phyloP scores from a whole-genome alignment of 495 filamentous ascomycete species.

The Penicillium parvum region DNA sequence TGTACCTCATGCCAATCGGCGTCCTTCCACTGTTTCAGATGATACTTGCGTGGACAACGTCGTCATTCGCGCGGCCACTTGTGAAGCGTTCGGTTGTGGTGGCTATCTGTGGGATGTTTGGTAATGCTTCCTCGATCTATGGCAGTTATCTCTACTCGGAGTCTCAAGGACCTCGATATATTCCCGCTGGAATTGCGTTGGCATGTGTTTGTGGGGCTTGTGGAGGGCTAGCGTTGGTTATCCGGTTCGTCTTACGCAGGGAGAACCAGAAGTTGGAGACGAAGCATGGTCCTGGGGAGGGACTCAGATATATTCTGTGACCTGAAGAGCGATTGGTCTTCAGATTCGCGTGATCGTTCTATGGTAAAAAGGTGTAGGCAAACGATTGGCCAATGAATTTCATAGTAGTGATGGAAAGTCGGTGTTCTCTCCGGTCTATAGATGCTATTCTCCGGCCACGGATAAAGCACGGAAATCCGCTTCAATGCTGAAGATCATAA shows the following conservation, averaged over 20 bases:
- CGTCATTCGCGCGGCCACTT: too few relatives aligned
- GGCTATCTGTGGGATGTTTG: too few relatives aligned
- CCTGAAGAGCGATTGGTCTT: not conserved
- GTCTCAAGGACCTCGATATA: not conserved
- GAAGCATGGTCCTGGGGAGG: not conserved
- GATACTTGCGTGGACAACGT: too few relatives aligned
- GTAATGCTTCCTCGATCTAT: too few relatives aligned
- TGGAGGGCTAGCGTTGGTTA: not conserved
- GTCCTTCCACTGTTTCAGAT: too few relatives aligned
- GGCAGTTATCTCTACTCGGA: too few relatives aligned
- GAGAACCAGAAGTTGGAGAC: not conserved
- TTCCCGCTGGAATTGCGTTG: not conserved
- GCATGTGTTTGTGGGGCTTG: not conserved
- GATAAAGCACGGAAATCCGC: conserved; percentile 5
- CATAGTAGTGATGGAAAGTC: not conserved
- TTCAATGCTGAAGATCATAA: not conserved
- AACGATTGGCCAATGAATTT: not conserved
- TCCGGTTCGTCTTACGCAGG: not conserved
- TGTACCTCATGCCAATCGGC: too few relatives aligned
- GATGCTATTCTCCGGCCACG: not conserved
- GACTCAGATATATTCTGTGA: not conserved
- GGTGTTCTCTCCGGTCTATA: conserved; percentile 2
- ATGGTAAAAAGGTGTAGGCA: not conserved
- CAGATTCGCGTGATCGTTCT: not conserved
- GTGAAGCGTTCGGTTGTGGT: too few relatives aligned